phyloP scores from a whole-genome alignment of 73 alveolate genomes.

The Breviolum minutum region DNA sequence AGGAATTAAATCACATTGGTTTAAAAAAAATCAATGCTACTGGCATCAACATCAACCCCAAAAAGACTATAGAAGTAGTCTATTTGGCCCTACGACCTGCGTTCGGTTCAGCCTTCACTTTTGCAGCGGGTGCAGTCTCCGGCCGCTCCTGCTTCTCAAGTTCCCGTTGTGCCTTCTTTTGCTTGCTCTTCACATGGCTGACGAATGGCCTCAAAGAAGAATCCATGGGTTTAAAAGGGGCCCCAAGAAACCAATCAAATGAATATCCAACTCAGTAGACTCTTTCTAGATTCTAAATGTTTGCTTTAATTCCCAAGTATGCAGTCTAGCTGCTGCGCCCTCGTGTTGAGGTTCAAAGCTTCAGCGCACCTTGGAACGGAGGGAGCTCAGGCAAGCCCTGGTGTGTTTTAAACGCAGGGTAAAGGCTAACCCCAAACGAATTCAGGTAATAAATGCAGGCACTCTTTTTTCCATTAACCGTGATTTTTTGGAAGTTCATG shows the following conservation, averaged over 20 bases:
- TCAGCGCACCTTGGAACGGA: neutral
- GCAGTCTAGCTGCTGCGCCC: slow-evolving; percentile 5
- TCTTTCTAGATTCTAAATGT: neutral
- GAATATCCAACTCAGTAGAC: neutral
- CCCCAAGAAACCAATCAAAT: neutral
- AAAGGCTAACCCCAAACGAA: too few species aligned
- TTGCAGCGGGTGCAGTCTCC: neutral
- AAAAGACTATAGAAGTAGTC: neutral
- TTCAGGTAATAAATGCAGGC: too few species aligned
- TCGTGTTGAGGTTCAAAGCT: neutral
- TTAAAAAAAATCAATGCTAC: neutral
- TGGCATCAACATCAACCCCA: neutral
- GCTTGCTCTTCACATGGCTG: neutral
- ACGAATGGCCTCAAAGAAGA: neutral
- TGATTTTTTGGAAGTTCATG: neutral
- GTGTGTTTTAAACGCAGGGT: neutral
- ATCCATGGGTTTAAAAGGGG: neutral
- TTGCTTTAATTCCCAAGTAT: neutral
- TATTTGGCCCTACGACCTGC: neutral
- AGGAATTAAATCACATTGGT: neutral
- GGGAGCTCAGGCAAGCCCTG: neutral
- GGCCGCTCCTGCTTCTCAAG: neutral
- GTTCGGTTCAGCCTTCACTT: neutral
- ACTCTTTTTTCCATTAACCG: too few species aligned
- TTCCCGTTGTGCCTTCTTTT: neutral